A percentile compares a stretch with the other conserved stretches of the same genome.
These are phyloP conservation scores for Scedosporium apiospermum DNA, from an alignment of 2,329 filamentous ascomycete genomes.

Conservation along the genomic window DNA sequence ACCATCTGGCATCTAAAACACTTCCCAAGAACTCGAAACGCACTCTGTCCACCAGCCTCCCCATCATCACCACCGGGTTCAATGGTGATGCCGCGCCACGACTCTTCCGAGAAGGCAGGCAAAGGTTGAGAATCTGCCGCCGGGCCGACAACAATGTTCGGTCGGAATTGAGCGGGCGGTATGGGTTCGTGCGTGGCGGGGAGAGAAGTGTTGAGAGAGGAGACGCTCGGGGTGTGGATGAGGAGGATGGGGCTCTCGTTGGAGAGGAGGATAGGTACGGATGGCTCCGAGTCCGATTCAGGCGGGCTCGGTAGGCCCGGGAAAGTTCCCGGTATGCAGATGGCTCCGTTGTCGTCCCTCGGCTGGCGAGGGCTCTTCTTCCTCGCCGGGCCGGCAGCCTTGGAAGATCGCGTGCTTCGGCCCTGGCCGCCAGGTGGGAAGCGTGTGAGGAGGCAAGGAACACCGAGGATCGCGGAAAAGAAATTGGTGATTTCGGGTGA, in stretches of 20 bases:
- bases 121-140: conserved; percentile 26
- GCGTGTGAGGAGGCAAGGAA: conserved; percentile 75
- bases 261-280: conserved; percentile 58
- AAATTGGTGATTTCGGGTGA: conserved; percentile 59
- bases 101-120: conserved; percentile 67
- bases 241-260: conserved; percentile 92
- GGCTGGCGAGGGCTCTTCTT: conserved; percentile 29
- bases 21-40: conserved; percentile 66
- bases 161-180: conserved; percentile 69
- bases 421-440: conserved; percentile 62
- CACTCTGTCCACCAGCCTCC: conserved; percentile 34
- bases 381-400: conserved; percentile 53
- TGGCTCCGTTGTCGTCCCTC: conserved; percentile 9
- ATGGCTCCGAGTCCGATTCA: conserved; percentile 44
- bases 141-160: conserved; percentile 72
- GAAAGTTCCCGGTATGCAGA: conserved; percentile 42
- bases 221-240: conserved; percentile 71
- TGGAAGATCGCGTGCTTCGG: conserved; percentile 56
- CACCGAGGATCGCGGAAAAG: conserved; percentile 64
- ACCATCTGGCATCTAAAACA: conserved; percentile 95
- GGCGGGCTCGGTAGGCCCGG: conserved; percentile 40
- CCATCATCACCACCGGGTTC: conserved; percentile 59
- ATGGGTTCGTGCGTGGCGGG: conserved; percentile 53
- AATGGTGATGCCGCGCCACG: conserved; percentile 10
- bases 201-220: conserved; percentile 67